A percentile compares a stretch with the other conserved stretches of the same genome.
Conservation (phyloP, 371 early-diverging fungal species). For the Mucor irregularis region DNA sequence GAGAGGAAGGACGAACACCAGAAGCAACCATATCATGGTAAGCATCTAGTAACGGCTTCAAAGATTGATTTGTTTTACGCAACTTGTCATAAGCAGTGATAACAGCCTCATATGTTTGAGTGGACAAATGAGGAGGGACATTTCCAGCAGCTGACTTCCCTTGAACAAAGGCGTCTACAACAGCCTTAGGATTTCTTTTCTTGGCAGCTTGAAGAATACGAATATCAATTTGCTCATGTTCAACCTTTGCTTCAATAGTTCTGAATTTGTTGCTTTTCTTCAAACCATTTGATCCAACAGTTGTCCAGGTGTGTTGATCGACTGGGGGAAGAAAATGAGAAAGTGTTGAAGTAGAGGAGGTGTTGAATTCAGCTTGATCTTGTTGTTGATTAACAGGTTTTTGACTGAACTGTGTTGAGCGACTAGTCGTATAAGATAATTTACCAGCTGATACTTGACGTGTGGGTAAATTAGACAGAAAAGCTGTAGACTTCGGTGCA, state of each 20-base stretch:
- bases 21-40: conserved; percentile 49
- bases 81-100: conserved; percentile 44
- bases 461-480: conserved; percentile 35
- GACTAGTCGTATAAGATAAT: conserved; percentile 44
- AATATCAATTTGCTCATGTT: conserved; percentile 26
- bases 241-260: not conserved
- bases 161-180: conserved; percentile 35
- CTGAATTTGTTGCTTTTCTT: conserved; percentile 5
- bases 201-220: conserved; percentile 34
- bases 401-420: conserved; percentile 27
- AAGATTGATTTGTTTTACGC: conserved; percentile 30
- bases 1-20: conserved; percentile 39
- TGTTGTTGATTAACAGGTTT: conserved; percentile 13
- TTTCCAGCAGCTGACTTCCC: conserved; percentile 23
- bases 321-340: conserved; percentile 6
- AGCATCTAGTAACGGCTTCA: conserved; percentile 39
- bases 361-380: conserved; percentile 17
- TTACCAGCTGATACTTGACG: conserved; percentile 49
- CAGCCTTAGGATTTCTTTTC: conserved; percentile 22
- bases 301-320: conserved; percentile 3
- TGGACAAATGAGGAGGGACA: conserved; percentile 19
- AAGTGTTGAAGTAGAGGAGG: conserved; percentile 3
- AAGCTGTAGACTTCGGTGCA: conserved; percentile 40
- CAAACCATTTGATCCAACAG: conserved; percentile 8
- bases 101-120: conserved; percentile 51